Percentiles rank a stretch among this genome's conserved stretches.
These are phyloP conservation scores for Leishmania guyanensis DNA, from an alignment of 208 protist genomes.

Conservation along the genomic window DNA sequence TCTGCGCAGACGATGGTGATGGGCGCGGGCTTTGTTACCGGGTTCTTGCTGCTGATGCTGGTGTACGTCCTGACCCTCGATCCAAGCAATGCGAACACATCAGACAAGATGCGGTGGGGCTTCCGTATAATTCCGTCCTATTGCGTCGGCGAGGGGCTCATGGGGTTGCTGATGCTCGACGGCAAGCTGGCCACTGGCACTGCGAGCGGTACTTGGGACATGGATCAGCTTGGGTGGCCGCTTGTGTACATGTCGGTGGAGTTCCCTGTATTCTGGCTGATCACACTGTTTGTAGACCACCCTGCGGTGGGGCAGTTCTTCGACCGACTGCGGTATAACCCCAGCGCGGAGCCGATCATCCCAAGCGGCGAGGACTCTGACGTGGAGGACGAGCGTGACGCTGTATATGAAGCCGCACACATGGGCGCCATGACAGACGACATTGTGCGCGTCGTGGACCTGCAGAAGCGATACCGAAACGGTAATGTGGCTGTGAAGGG, in stretches of 20 bases:
- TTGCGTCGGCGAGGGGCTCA: slow-evolving; percentile 51
- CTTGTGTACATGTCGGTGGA: slow-evolving; percentile 46
- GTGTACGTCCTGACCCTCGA: slow-evolving; percentile 34
- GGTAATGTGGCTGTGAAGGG: slow-evolving; percentile 64
- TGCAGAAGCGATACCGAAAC: slow-evolving; percentile 32
- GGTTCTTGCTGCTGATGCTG: slow-evolving; percentile 48
- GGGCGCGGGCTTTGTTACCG: slow-evolving; percentile 41
- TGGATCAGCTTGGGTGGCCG: slow-evolving; percentile 30
- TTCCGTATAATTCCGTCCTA: slow-evolving; percentile 61
- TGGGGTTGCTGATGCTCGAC: slow-evolving; percentile 31
- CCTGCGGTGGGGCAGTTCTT: slow-evolving; percentile 8
- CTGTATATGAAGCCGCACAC: slow-evolving; percentile 25
- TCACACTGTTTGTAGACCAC: slow-evolving; percentile 36
- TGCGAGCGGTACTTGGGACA: slow-evolving; percentile 27
- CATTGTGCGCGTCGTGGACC: slow-evolving; percentile 39
- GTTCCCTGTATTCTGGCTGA: slow-evolving; percentile 30
- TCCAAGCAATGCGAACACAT: slow-evolving; percentile 24
- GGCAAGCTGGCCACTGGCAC: no score
- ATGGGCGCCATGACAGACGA: slow-evolving; percentile 21
- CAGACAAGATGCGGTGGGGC: slow-evolving; percentile 31
- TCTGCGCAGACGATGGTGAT: slow-evolving; percentile 48
- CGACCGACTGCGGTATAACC: slow-evolving; percentile 27
- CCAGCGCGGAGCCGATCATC: slow-evolving; percentile 11
- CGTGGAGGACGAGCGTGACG: slow-evolving; percentile 44
- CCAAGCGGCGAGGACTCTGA: slow-evolving; percentile 41